Evolutionary conservation across 1,284 basidiomycete species (phyloP), one percentile per base, ranked within the genome.

Genomic region (Gymnopus androsaceus): DNA sequence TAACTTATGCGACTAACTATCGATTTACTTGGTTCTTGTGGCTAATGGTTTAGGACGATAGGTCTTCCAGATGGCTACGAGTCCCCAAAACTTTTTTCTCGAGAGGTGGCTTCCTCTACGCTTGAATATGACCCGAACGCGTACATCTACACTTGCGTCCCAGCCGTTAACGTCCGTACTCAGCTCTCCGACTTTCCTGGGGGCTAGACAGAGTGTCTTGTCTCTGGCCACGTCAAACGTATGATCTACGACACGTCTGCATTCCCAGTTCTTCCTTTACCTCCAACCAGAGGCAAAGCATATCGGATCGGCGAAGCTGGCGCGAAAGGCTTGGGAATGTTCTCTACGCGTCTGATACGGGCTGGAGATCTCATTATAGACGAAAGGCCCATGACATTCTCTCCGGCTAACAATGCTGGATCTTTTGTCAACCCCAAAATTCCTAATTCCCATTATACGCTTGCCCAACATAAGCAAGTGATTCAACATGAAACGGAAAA

Each of bases 361-460:
- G 34, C 36, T 6, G 53, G 59, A 27, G 59, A 58, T 6, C 41
- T 61, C 14, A 58, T 61, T 23, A 12, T 61, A 9, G 36, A 34
- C 17, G 59, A 61, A 27, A 28, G 57, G 17, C 56, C 59, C n/a
- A 4, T 61, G 33, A 54, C 55, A 28, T 17, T 59, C 25, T 33
- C 34, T 27, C 36, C 55, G 23, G 25, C 11, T 14, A 21, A 25
- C 17, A 23, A 12, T n/a, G 21, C 19, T 19, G 17, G 15, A 17
- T 38, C 19, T 27, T 15, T 28, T n/a, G 23, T 15, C 25, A 14
- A 28, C 17, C 6, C 9, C 11, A 17, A 28, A 14, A 15, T 23
- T 37, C 1, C 27, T 19, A 11, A 12, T 15, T 14, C 11, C 9
- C 19, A 49, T 14, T 52, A 47, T 30, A 55, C 55, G 3, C 33